Evolutionary conservation across 371 early-diverging fungal genomes (phyloP).

Genomic region (Parasitella parasitica): DNA sequence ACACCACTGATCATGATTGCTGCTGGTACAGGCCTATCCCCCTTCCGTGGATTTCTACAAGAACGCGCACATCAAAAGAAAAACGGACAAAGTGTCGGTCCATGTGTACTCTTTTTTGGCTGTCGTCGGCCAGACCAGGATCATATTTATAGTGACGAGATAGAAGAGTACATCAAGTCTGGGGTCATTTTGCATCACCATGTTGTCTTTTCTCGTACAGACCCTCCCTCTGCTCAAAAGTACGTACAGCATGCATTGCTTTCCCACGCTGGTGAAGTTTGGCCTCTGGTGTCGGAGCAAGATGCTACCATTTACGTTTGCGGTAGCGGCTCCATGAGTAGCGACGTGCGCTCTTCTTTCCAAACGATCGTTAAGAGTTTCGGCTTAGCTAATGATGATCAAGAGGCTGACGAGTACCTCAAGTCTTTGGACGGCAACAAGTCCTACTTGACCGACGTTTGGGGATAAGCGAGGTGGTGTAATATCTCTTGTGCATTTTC

Average conservation of each 20-base stretch:
- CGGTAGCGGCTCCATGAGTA: slow-evolving; percentile 42
- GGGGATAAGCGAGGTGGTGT: slow-evolving; percentile 1
- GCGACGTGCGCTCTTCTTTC: slow-evolving; percentile 41
- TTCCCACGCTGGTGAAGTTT: slow-evolving; percentile 30
- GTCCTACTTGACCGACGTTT: slow-evolving; percentile 17
- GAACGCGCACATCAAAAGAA: slow-evolving; percentile 23
- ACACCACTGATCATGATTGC: slow-evolving; percentile 57
- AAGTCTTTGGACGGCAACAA: slow-evolving; percentile 18
- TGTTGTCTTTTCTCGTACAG: slow-evolving; percentile 70
- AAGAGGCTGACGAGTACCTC: slow-evolving; percentile 32
- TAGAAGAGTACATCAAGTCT: slow-evolving; percentile 42
- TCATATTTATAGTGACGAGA: slow-evolving; percentile 69
- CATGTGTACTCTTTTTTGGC: slow-evolving; percentile 72
- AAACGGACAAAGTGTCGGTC: slow-evolving; percentile 20
- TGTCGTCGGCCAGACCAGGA: slow-evolving; percentile 72
- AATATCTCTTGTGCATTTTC: no score
- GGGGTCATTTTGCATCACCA: slow-evolving; percentile 53
- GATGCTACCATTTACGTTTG: slow-evolving; percentile 36
- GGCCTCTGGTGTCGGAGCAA: slow-evolving; percentile 19
- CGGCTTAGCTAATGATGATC: slow-evolving; percentile 18
- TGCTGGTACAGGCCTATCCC: slow-evolving; percentile 87
- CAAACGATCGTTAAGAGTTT: slow-evolving; percentile 28
- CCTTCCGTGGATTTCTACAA: slow-evolving; percentile 81
- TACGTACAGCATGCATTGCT: slow-evolving; percentile 46
- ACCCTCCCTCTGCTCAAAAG: slow-evolving; percentile 18